These are phyloP conservation scores for Magnaporthales sp. DNA, from an alignment of 2,329 filamentous ascomycete genomes.

Conservation along the genomic window DNA sequence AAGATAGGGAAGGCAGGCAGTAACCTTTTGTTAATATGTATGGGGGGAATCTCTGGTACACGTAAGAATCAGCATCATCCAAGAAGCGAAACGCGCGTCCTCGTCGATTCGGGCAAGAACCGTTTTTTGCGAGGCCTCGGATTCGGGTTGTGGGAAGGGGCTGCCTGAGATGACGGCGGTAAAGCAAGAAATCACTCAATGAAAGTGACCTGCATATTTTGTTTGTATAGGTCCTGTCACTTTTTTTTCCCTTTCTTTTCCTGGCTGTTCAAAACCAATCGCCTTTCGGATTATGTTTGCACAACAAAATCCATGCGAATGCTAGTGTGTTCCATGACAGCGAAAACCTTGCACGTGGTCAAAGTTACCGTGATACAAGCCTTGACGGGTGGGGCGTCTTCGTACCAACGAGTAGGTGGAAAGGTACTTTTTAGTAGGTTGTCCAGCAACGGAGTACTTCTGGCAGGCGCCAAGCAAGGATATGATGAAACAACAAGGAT, in stretches of 20 bases:
- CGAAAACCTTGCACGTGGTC: not conserved
- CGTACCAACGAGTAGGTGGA: too few species aligned
- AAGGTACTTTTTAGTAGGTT: too few species aligned
- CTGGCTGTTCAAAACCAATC: too few species aligned
- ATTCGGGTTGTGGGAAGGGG: not conserved
- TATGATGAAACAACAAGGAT: not conserved
- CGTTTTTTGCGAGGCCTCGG: not conserved
- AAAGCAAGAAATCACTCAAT: too few species aligned
- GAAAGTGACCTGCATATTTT: not conserved
- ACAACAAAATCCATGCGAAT: not conserved
- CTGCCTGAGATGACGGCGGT: too few species aligned
- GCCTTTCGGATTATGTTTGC: not conserved
- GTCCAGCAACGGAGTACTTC: too few species aligned
- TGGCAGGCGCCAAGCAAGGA: not conserved
- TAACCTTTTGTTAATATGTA: not conserved
- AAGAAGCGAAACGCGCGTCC: not conserved
- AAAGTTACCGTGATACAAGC: not conserved
- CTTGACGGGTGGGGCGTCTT: not conserved
- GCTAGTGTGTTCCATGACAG: too few species aligned
- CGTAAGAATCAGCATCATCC: not conserved
- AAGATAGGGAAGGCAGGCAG: too few species aligned
- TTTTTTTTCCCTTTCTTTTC: too few species aligned
- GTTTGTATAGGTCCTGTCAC: not conserved
- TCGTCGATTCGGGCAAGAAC: not conserved
- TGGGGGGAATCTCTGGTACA: not conserved